These are phyloP conservation scores for Metschnikowia lunata DNA, from an alignment of 805 yeast species.

Conservation along the genomic window DNA sequence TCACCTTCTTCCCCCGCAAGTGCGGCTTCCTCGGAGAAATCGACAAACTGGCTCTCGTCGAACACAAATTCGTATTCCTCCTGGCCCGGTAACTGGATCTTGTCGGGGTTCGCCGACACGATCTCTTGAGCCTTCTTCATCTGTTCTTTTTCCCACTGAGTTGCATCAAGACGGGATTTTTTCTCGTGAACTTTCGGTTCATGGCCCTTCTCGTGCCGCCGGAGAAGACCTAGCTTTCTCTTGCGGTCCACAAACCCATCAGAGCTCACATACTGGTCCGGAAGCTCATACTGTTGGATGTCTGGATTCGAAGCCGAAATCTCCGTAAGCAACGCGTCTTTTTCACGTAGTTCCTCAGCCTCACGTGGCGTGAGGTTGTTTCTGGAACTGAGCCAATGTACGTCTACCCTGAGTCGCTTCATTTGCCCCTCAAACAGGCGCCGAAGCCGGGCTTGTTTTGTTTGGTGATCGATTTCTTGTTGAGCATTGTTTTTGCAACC, in stretches of 20 bases:
- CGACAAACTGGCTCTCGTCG: slow-evolving; percentile 59
- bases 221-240: slow-evolving; percentile 49
- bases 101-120: slow-evolving; percentile 28
- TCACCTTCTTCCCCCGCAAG: slow-evolving; percentile 24
- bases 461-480: not conserved
- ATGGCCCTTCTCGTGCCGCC: slow-evolving; percentile 22
- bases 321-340: slow-evolving; percentile 7
- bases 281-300: slow-evolving; percentile 27
- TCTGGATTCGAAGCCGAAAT: not conserved
- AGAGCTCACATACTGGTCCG: slow-evolving; percentile 52
- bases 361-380: slow-evolving; percentile 13
- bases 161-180: slow-evolving; percentile 20
- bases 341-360: slow-evolving; percentile 10
- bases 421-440: slow-evolving; percentile 9
- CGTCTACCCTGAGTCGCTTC: not conserved
- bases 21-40: slow-evolving; percentile 45
- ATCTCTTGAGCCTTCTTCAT: slow-evolving; percentile 36
- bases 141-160: slow-evolving; percentile 55
- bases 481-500: too few relatives aligned
- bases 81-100: slow-evolving; percentile 37
- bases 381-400: not conserved
- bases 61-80: slow-evolving; percentile 70
- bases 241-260: slow-evolving; percentile 51
- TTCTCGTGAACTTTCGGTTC: slow-evolving; percentile 17
- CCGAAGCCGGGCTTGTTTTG: not conserved